phyloP scores from a whole-genome alignment of 2,329 filamentous ascomycete species.

The Coleophoma cylindrospora region DNA sequence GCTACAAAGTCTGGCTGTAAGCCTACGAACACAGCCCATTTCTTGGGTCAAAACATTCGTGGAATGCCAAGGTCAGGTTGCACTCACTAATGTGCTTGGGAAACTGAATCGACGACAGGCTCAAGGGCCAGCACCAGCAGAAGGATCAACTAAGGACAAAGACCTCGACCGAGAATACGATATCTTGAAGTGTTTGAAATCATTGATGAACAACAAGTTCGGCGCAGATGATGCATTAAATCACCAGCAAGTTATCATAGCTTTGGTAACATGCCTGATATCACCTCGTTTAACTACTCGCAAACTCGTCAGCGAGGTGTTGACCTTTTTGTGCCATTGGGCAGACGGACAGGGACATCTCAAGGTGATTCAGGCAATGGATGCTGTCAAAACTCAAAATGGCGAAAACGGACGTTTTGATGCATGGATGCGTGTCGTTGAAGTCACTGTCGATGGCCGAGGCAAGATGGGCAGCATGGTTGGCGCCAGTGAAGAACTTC shows the following conservation, averaged over 20 bases:
- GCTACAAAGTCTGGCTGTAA: constrained; percentile 88
- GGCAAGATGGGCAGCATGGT: constrained; percentile 99
- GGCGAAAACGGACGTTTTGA: constrained; percentile 95
- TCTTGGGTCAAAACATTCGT: constrained; percentile 97
- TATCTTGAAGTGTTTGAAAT: constrained; percentile 95
- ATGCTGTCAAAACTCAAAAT: constrained; percentile 81
- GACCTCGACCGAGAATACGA: constrained; percentile 80
- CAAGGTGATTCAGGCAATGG: constrained; percentile 90
- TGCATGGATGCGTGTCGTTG: constrained; percentile 96
- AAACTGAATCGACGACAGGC: constrained; percentile 89
- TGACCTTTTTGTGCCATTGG: constrained; percentile 97
- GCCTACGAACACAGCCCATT: constrained; percentile 91
- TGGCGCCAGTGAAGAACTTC: constrained; percentile 91
- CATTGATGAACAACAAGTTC: constrained; percentile 98
- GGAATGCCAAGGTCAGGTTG: constrained; percentile 94
- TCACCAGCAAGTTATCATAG: constrained; percentile 86
- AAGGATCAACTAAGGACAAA: constrained; percentile 52
- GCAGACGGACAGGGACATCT: constrained; percentile 81
- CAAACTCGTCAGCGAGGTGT: constrained; percentile 91
- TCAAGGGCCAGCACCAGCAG: constrained; percentile 52
- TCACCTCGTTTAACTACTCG: constrained; percentile 86
- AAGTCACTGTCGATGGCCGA: constrained; percentile 92
- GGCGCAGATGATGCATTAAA: constrained; percentile 91
- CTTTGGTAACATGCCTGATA: constrained; percentile 79
- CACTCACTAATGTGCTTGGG: constrained; percentile 85